Evolutionary conservation across 2,329 filamentous ascomycete species (phyloP).

Genomic region (Penicillium sp.): DNA sequence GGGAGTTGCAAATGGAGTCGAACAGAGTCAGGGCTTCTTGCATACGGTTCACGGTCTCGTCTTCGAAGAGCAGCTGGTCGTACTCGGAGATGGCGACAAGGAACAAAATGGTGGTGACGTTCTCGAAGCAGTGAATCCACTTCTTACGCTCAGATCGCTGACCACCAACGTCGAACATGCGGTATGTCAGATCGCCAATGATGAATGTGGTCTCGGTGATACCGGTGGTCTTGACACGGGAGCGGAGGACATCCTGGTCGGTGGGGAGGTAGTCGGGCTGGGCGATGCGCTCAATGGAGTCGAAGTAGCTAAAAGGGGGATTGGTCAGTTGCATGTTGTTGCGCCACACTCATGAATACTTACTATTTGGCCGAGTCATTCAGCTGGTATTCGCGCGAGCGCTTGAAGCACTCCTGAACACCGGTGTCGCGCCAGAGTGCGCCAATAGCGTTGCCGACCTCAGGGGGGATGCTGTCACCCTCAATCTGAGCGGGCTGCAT

Average conservation of each 20-base stretch:
- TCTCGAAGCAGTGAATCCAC: conserved; percentile 99
- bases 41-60: conserved; percentile 86
- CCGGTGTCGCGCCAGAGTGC: conserved; percentile 90
- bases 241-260: conserved; percentile 91
- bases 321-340: conserved; percentile 20
- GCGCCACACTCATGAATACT: conserved; percentile 41
- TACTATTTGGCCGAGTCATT: conserved; percentile 97
- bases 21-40: conserved; percentile 71
- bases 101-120: conserved; percentile 95
- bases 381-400: conserved; percentile 92
- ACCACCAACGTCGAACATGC: conserved; percentile 97
- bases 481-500: conserved; percentile 98
- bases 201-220: conserved; percentile 97
- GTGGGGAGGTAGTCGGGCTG: conserved; percentile 91
- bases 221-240: conserved; percentile 96
- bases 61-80: conserved; percentile 92
- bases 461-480: conserved; percentile 88
- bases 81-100: conserved; percentile 96
- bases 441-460: conserved; percentile 90
- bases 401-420: conserved; percentile 92
- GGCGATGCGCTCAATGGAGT: conserved; percentile 88
- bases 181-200: conserved; percentile 89
- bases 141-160: conserved; percentile 97
- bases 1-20: conserved; percentile 71
- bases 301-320: conserved; percentile 76